These are phyloP conservation scores for Arbutus unedo DNA, from an alignment of 148 eudicot species.

Conservation along the genomic window DNA sequence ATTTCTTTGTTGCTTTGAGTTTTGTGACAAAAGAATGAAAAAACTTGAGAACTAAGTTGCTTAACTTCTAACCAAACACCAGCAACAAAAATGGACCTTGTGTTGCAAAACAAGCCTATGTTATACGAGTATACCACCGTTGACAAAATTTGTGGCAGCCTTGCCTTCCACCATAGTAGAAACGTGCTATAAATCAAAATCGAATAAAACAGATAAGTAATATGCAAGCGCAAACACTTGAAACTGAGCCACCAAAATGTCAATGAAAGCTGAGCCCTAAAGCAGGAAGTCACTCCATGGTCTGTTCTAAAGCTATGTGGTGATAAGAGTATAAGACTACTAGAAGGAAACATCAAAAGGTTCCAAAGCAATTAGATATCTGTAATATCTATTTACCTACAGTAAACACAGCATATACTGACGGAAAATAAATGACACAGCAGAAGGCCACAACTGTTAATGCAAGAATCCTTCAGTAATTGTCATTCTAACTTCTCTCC, in stretches of 20 bases:
- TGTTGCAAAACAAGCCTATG: not conserved
- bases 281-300: conserved; percentile 5
- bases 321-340: not conserved
- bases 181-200: not conserved
- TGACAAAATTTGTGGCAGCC: not conserved
- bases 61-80: not conserved
- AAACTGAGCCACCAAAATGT: not conserved
- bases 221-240: not conserved
- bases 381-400: too few species aligned
- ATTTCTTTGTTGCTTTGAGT: not conserved
- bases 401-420: not conserved
- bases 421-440: not conserved
- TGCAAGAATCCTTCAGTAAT: not conserved
- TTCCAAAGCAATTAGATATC: not conserved
- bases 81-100: not conserved
- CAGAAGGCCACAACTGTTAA: not conserved
- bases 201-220: not conserved
- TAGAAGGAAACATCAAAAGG: not conserved
- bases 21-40: not conserved
- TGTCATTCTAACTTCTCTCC: not conserved
- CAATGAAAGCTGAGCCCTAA: not conserved
- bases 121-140: not conserved
- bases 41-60: not conserved
- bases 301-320: not conserved
- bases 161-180: not conserved